Evolutionary conservation across 176 grass and related monocot genomes (phyloP).

Genomic region (Ananas comosus): DNA sequence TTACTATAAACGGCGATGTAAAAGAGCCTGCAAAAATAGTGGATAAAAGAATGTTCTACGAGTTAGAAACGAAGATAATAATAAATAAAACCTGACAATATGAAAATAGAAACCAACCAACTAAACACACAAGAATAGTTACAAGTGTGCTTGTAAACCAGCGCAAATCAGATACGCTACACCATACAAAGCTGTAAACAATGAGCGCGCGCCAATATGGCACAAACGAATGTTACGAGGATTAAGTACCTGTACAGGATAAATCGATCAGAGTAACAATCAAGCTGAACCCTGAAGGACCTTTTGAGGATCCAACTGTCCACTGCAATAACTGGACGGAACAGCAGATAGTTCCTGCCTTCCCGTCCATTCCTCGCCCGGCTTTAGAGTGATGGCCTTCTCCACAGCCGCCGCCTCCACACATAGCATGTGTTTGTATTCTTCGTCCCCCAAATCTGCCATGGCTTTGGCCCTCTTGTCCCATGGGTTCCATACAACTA

Average conservation of each 20-base stretch:
- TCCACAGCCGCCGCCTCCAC: slow-evolving; percentile 68
- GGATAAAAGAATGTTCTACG: too few species aligned
- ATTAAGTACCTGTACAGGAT: slow-evolving; percentile 25
- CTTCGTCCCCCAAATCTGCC: slow-evolving; percentile 73
- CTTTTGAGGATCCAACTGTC: slow-evolving; percentile 68
- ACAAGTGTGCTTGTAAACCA: too few species aligned
- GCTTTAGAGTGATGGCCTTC: slow-evolving; percentile 65
- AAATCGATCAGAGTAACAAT: slow-evolving; percentile 14
- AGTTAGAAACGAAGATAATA: too few species aligned
- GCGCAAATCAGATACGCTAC: too few species aligned
- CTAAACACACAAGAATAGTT: too few species aligned
- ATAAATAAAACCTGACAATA: too few species aligned
- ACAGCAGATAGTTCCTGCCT: slow-evolving; percentile 65
- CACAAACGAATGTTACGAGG: not conserved
- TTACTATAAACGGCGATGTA: not conserved
- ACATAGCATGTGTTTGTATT: slow-evolving; percentile 75
- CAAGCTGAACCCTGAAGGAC: slow-evolving; percentile 48
- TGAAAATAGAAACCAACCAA: too few species aligned
- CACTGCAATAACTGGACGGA: slow-evolving; percentile 86
- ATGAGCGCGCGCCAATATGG: too few species aligned
- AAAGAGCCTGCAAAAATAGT: not conserved
- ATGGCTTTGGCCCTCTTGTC: slow-evolving; percentile 66
- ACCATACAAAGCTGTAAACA: too few species aligned
- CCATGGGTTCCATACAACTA: slow-evolving; percentile 94
- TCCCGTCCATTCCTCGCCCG: slow-evolving; percentile 90